Conservation (phyloP, 2,329 filamentous ascomycete genomes). For the Aschersonia sp. region DNA sequence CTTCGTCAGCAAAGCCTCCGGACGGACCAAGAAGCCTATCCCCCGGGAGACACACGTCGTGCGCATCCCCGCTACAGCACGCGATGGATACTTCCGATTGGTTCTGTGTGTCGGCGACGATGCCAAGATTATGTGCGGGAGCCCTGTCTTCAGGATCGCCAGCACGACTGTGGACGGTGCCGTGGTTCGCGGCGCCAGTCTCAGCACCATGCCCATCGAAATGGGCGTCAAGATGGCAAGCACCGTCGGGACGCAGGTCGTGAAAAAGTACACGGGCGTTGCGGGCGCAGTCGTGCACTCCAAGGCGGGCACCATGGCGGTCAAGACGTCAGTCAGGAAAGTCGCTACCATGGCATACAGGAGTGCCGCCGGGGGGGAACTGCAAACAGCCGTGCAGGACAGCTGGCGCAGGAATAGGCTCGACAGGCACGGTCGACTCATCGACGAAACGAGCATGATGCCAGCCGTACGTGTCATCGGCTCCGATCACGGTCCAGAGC, state of each 20-base stretch:
- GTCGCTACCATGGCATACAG: constrained; percentile 24
- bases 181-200: constrained; percentile 48
- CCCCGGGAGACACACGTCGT: constrained; percentile 50
- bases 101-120: constrained; percentile 38
- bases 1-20: constrained; percentile 42
- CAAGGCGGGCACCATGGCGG: constrained; percentile 21
- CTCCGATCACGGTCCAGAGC: constrained; percentile 32
- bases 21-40: constrained; percentile 29
- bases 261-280: constrained; percentile 25
- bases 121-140: constrained; percentile 44
- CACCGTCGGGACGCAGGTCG: constrained; percentile 29
- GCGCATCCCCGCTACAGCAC: constrained; percentile 46
- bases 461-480: constrained; percentile 26
- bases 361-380: constrained; percentile 15
- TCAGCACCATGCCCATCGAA: constrained; percentile 51
- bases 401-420: constrained; percentile 23
- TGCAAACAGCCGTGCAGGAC: constrained; percentile 11
- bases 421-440: constrained; percentile 19
- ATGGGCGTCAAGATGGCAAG: constrained; percentile 44
- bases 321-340: constrained; percentile 17
- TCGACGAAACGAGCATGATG: constrained; percentile 16
- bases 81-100: constrained; percentile 56
- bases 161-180: constrained; percentile 48
- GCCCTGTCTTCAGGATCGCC: constrained; percentile 54
- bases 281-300: constrained; percentile 24